Evolutionary conservation across 306 rosid species (phyloP).

Genomic region (Mimosa pudica): DNA sequence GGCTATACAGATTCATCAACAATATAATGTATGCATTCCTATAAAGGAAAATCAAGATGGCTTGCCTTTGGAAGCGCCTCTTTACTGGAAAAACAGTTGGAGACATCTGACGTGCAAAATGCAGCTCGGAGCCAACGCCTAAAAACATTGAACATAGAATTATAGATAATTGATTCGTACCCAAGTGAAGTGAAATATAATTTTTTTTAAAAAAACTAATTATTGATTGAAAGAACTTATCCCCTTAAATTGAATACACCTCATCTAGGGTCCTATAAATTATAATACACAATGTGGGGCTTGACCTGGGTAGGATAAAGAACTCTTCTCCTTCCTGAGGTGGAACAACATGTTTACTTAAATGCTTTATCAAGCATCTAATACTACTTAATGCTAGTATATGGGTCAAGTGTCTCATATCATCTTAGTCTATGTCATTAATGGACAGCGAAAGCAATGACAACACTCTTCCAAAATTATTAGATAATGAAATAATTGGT

Average conservation of each 20-base stretch:
- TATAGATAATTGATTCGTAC: neutral
- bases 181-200: neutral
- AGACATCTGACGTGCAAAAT: slow-evolving; percentile 56
- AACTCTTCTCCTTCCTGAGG: neutral
- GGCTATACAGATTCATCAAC: slow-evolving; percentile 49
- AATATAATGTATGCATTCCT: slow-evolving; percentile 31
- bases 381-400: too few relatives aligned
- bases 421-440: neutral
- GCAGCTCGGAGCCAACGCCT: slow-evolving; percentile 97
- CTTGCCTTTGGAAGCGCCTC: slow-evolving; percentile 36
- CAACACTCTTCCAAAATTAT: neutral
- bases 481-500: neutral
- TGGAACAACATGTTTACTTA: neutral
- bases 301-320: neutral
- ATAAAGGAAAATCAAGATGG: slow-evolving; percentile 3
- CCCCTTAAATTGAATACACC: neutral
- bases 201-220: too few relatives aligned
- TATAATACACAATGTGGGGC: too few relatives aligned
- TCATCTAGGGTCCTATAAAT: neutral
- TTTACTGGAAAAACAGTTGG: slow-evolving; percentile 36
- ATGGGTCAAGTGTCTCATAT: neutral
- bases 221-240: too few relatives aligned
- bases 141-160: slow-evolving; percentile 36
- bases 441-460: slow-evolving; percentile 16
- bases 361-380: neutral